These are phyloP conservation scores for Phaeomoniella chlamydospora DNA, from an alignment of 2,329 filamentous ascomycete species.

Conservation along the genomic window DNA sequence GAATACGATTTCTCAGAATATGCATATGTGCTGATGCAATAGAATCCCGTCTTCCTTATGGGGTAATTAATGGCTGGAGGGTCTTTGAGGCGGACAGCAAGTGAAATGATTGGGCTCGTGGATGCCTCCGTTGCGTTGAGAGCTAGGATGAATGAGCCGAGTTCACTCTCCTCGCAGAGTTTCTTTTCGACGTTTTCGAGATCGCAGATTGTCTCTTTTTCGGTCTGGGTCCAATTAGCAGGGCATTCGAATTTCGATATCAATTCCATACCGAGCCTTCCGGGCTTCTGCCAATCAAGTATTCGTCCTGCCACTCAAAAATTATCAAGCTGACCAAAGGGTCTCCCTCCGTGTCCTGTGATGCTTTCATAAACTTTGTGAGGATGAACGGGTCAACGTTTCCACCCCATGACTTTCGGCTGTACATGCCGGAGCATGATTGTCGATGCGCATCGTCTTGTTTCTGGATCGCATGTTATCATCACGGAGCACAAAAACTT, in stretches of 20 bases:
- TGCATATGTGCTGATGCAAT: slow-evolving; percentile 71
- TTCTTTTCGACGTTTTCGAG: slow-evolving; percentile 51
- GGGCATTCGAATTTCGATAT: background rate
- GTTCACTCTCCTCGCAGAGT: slow-evolving; percentile 60
- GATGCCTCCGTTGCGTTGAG: slow-evolving; percentile 60
- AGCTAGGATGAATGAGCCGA: slow-evolving; percentile 72
- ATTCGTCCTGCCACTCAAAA: slow-evolving; percentile 85
- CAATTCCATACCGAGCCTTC: slow-evolving; percentile 20
- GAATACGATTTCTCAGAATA: slow-evolving; percentile 57
- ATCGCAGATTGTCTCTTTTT: slow-evolving; percentile 64
- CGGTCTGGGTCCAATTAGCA: slow-evolving; percentile 6
- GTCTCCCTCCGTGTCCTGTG: slow-evolving; percentile 47
- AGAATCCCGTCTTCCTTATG: slow-evolving; percentile 86
- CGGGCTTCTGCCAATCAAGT: slow-evolving; percentile 57
- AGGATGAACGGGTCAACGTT: slow-evolving; percentile 78
- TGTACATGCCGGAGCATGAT: slow-evolving; percentile 90
- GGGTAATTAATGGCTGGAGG: slow-evolving; percentile 61
- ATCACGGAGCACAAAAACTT: slow-evolving; percentile 3
- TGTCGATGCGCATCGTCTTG: slow-evolving; percentile 63
- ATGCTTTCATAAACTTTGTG: slow-evolving; percentile 57
- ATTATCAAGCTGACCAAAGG: slow-evolving; percentile 72
- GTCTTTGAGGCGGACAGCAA: slow-evolving; percentile 69
- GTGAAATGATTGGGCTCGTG: slow-evolving; percentile 57
- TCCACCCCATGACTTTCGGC: slow-evolving; percentile 75
- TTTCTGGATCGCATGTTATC: slow-evolving; percentile 38